Evolutionary conservation across 768 basidiomycete genomes (phyloP).

Genomic region (Rhodotorula babjevae): DNA sequence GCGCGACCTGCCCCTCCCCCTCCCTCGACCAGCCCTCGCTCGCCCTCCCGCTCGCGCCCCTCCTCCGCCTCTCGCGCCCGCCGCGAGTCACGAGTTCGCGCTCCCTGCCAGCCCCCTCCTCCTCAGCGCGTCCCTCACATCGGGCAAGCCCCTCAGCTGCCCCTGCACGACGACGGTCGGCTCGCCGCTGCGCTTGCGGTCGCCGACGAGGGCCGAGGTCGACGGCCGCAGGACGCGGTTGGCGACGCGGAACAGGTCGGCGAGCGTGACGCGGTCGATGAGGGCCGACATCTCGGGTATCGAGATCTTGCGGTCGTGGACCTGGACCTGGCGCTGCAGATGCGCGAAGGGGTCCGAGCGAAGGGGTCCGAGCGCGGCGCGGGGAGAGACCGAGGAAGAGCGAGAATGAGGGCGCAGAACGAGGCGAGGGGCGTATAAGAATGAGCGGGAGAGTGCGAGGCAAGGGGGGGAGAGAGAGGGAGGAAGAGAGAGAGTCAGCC

Average conservation of each 20-base stretch:
- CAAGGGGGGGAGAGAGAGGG: too few relatives aligned
- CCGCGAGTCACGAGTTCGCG: too few relatives aligned
- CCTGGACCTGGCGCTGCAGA: conserved; percentile 66
- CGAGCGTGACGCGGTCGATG: conserved; percentile 69
- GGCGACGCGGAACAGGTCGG: conserved; percentile 71
- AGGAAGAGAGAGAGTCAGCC: not conserved
- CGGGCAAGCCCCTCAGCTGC: conserved; percentile 62
- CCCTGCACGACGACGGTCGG: conserved; percentile 82
- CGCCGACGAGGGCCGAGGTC: conserved; percentile 34
- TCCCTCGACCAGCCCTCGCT: too few relatives aligned
- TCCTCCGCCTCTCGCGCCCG: too few relatives aligned
- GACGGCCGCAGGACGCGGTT: conserved; percentile 57
- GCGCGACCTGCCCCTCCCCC: too few relatives aligned
- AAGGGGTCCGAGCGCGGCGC: too few relatives aligned
- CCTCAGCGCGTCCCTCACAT: conserved; percentile 45
- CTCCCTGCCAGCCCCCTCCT: conserved; percentile 30
- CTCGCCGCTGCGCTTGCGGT: conserved; percentile 51
- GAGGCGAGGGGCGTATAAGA: too few relatives aligned
- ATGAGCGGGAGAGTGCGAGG: too few relatives aligned
- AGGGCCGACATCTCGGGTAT: conserved; percentile 84
- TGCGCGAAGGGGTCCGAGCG: not conserved
- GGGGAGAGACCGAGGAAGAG: too few relatives aligned
- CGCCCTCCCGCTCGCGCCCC: not conserved
- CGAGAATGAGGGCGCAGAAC: too few relatives aligned
- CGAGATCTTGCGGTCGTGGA: conserved; percentile 77